These are phyloP conservation scores for Candida ulmi DNA, from an alignment of 805 yeast genomes.

Conservation along the genomic window DNA sequence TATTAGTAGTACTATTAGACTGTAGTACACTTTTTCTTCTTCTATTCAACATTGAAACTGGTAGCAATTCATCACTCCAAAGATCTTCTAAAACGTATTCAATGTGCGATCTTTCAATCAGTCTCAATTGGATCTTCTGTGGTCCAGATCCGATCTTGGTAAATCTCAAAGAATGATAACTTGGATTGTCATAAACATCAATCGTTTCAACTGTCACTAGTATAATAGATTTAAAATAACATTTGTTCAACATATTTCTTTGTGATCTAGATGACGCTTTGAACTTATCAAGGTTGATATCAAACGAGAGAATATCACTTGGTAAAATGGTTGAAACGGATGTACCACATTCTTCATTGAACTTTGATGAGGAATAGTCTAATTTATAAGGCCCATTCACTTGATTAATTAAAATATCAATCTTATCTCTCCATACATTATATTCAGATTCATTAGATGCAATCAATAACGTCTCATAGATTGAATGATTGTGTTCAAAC, in stretches of 20 bases:
- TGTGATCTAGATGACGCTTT: conserved; percentile 1
- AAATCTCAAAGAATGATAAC: conserved; percentile 6
- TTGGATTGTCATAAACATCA: conserved; percentile 2
- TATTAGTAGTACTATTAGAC: background rate
- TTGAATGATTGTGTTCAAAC: conserved; percentile 37
- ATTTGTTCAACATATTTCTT: conserved; percentile 11
- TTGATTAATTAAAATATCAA: conserved; percentile 23
- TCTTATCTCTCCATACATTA: conserved; percentile 35
- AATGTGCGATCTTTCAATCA: conserved; percentile 18
- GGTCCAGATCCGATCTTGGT: background rate
- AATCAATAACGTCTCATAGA: conserved; percentile 40
- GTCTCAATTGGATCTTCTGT: conserved; percentile 8
- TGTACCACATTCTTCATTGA: conserved; percentile 19
- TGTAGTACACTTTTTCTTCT: background rate
- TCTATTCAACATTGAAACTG: conserved; percentile 1
- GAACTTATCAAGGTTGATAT: conserved; percentile 18
- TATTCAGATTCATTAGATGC: conserved; percentile 30
- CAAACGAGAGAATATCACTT: conserved; percentile 11
- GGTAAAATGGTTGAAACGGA: conserved; percentile 19
- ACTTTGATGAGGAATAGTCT: conserved; percentile 22
- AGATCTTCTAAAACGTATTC: conserved; percentile 26
- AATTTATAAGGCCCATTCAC: conserved; percentile 29
- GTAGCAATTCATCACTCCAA: conserved; percentile 27
- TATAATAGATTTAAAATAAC: conserved; percentile 22
- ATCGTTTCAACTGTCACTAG: conserved; percentile 14